Percentiles rank a stretch among this genome's conserved stretches.
Conservation (phyloP, 1,139 yeast species). For the Suhomyces panamericanus region DNA sequence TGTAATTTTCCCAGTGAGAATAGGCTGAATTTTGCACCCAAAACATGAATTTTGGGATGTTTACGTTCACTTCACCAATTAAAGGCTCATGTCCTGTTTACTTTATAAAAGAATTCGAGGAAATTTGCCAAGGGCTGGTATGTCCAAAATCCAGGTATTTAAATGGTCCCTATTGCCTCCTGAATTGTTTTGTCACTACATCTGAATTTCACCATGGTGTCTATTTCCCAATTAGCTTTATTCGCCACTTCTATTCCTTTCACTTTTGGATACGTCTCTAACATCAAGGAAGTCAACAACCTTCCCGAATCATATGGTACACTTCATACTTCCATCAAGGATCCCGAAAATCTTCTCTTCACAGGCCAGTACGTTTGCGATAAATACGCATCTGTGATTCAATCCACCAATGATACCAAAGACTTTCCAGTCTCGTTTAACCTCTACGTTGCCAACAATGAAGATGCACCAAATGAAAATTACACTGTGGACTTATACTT, state of each 20-base stretch:
- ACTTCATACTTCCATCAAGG: constrained; percentile 9
- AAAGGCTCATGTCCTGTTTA: not conserved
- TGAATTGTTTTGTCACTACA: not conserved
- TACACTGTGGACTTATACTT: constrained; percentile 23
- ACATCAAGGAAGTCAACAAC: constrained; percentile 15
- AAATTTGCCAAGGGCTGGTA: not conserved
- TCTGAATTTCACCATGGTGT: not conserved
- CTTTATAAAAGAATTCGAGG: not conserved
- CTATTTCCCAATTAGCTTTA: constrained; percentile 1
- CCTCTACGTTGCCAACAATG: constrained; percentile 19
- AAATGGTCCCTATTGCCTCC: not conserved
- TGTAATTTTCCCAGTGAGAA: too few relatives aligned
- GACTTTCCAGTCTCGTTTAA: constrained; percentile 22
- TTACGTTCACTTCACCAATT: not conserved
- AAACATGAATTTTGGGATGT: not conserved
- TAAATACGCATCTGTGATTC: constrained; percentile 20
- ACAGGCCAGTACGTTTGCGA: constrained; percentile 23
- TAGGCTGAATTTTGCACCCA: not conserved
- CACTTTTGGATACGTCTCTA: constrained; percentile 13
- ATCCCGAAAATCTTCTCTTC: constrained; percentile 17
- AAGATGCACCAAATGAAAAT: constrained; percentile 16
- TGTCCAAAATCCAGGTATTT: not conserved
- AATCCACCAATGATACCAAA: constrained; percentile 16
- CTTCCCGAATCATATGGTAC: constrained; percentile 2
- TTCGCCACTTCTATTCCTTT: constrained; percentile 6